phyloP scores from a whole-genome alignment of 331 rosid genomes.

The Ulmus americana region DNA sequence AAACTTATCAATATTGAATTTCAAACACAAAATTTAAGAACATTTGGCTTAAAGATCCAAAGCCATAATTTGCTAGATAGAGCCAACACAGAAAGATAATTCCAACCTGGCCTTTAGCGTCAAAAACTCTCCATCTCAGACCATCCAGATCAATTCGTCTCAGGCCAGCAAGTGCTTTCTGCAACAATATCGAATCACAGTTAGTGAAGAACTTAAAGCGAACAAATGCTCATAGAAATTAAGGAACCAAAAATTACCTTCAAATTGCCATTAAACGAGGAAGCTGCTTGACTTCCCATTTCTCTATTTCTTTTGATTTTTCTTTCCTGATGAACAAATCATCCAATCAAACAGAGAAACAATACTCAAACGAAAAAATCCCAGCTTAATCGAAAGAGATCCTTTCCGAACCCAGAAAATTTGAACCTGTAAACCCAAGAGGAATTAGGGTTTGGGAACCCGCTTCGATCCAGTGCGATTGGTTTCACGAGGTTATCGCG shows the following conservation, averaged over 20 bases:
- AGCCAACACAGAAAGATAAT: not conserved
- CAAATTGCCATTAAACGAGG: constrained; percentile 57
- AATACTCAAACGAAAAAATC: too few species aligned
- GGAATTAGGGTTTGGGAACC: constrained; percentile 1
- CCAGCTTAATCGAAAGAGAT: not conserved
- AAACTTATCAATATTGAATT: not conserved
- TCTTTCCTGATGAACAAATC: not conserved
- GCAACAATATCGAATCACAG: constrained; percentile 13
- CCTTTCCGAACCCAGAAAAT: not conserved
- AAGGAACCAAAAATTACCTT: constrained; percentile 38
- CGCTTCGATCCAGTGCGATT: too few species aligned
- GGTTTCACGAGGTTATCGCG: too few species aligned
- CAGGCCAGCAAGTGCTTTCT: constrained; percentile 88
- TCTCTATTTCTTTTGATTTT: constrained; percentile 1
- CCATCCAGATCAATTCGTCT: constrained; percentile 82
- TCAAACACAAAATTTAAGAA: not conserved
- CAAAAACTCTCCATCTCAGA: constrained; percentile 83
- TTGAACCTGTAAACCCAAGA: constrained; percentile 8
- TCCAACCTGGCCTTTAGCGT: constrained; percentile 83
- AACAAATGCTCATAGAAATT: not conserved
- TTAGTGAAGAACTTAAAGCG: too few species aligned
- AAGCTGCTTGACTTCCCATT: constrained; percentile 60
- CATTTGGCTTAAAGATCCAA: not conserved
- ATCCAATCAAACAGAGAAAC: too few species aligned
- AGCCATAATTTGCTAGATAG: not conserved